phyloP scores from a whole-genome alignment of 768 basidiomycete genomes.

The Lactarius tabidus region DNA sequence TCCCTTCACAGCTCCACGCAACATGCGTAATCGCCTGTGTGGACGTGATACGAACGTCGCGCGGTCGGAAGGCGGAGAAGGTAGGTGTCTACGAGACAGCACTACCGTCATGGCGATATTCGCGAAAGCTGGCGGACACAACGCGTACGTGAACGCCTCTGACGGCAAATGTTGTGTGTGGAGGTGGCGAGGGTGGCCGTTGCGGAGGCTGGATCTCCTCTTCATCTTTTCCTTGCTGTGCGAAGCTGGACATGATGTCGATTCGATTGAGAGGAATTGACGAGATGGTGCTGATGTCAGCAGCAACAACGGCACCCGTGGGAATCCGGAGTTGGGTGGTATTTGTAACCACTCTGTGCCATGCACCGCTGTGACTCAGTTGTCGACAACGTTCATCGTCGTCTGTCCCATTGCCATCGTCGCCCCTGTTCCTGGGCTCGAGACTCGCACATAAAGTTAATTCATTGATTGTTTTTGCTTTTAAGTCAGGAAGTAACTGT shows the following conservation, averaged over 20 bases:
- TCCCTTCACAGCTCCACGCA: conserved; percentile 82
- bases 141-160: conserved; percentile 69
- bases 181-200: conserved; percentile 17
- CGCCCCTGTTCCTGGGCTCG: neutral
- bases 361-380: neutral
- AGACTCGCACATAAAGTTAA: neutral
- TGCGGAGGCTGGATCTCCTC: conserved; percentile 18
- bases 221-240: conserved; percentile 13
- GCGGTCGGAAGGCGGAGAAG: conserved; percentile 76
- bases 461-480: neutral
- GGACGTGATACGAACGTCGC: conserved; percentile 64
- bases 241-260: conserved; percentile 8
- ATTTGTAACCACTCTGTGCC: neutral
- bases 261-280: no score
- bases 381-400: neutral
- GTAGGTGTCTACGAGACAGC: conserved; percentile 53
- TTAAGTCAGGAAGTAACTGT: neutral
- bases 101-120: conserved; percentile 3
- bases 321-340: neutral
- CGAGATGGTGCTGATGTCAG: neutral
- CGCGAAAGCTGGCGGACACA: conserved; percentile 12
- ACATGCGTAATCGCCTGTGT: conserved; percentile 67
- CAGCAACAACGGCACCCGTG: neutral
- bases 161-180: conserved; percentile 35
- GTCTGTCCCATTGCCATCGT: neutral